phyloP scores from a whole-genome alignment of 352 stramenopile genomes.

The Phytophthora europaea region DNA sequence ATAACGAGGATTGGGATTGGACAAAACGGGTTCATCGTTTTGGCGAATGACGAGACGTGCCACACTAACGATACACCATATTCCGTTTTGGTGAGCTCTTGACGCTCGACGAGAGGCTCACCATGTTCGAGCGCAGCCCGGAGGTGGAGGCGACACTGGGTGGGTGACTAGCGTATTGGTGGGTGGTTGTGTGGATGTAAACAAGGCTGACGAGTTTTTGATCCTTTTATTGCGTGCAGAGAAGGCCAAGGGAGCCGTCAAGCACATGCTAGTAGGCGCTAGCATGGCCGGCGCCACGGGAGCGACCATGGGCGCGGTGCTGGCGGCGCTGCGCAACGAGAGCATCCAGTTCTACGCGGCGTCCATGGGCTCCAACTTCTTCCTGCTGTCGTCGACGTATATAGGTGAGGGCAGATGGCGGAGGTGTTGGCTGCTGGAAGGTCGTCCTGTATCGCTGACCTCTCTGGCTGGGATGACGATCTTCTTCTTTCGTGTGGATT shows the following conservation, averaged over 20 bases:
- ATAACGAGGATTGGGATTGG: background rate
- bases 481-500: background rate
- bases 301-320: conserved; percentile 61
- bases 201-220: background rate
- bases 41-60: conserved; percentile 11
- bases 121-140: conserved; percentile 42
- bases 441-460: background rate
- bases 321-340: conserved; percentile 79
- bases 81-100: background rate
- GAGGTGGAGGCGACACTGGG: conserved; percentile 41
- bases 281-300: conserved; percentile 63
- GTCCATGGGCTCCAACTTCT: conserved; percentile 90
- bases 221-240: conserved; percentile 48
- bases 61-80: conserved; percentile 24
- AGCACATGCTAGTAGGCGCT: conserved; percentile 76
- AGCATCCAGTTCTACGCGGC: conserved; percentile 85
- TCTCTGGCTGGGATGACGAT: background rate
- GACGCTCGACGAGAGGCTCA: conserved; percentile 14
- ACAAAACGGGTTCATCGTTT: background rate
- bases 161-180: background rate
- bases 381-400: conserved; percentile 87
- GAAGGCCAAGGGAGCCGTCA: conserved; percentile 73
- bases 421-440: background rate
- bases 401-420: conserved; percentile 53
- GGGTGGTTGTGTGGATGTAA: background rate